Base-by-base conservation (phyloP, 345 rosid species). In the Theobroma cacao region DNA sequence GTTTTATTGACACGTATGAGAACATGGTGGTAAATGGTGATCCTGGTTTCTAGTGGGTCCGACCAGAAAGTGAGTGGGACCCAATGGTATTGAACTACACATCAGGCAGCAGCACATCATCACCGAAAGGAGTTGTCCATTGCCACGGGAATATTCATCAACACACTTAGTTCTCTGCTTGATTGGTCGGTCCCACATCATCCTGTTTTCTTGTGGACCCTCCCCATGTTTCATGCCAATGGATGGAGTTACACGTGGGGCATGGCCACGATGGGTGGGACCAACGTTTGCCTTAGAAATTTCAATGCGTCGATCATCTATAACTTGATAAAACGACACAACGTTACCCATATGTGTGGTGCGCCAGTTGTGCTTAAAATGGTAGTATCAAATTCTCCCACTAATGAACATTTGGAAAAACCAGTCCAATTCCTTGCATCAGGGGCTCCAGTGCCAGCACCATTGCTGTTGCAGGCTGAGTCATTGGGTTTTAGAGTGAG, bases 161-260 rank as follows among this genome's bases (percentile, higher is more conserved):
- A 3, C 2, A 22, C 69, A 1, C 43, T 75, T 7, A 62, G 17
- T 22, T 48, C 56, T 20, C 58, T 75, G 15, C 8, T 61, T 4
- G 78, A 75, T 26, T 75, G 70, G 71, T 41, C 69, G 1, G 20
- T 75, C 33, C 78, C 71, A 17, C 48, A 60, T 3, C 43, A 75
- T 30, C 92, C 94, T 0, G 87, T 87, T 0, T 94, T 87, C 72
- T 62, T 94, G 17, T 94, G 98, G 97, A 90, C 93, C 0, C 93
- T 94, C 4, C 98, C 97, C 0, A 90, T 92, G 94, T 94, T 94
- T 80, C 98, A 92, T 50, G 89, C 93, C 75, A 91, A 93, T 15
- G 97, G 97, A 0, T 94, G 97, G 96, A 88, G 93, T 50, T 90
- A 90, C 3, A 52, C 80, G 10, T 94, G 98, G 98, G 98, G 96